Evolutionary conservation across 2,329 filamentous ascomycete species (phyloP).

Genomic region (Ceratocystis variospora): DNA sequence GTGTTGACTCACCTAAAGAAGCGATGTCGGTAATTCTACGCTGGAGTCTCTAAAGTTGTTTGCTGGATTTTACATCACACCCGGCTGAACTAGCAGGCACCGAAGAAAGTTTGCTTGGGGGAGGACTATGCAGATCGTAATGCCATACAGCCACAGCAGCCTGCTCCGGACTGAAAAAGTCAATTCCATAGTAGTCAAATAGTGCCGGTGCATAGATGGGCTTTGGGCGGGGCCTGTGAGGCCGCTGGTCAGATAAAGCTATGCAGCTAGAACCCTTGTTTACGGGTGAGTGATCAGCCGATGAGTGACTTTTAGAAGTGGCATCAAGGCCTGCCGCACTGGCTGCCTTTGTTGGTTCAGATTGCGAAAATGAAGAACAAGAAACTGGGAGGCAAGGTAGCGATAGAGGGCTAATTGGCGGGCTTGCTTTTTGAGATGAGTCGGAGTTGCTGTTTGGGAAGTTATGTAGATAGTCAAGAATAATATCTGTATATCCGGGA

Average conservation of each 20-base stretch:
- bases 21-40: not conserved
- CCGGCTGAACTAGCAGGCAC: not conserved
- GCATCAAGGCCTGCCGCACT: not conserved
- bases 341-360: not conserved
- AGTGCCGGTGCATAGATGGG: constrained; percentile 14
- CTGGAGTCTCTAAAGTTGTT: not conserved
- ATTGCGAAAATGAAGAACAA: not conserved
- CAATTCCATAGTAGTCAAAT: constrained; percentile 9
- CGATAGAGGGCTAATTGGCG: not conserved
- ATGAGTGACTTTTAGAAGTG: too few relatives aligned
- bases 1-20: not conserved
- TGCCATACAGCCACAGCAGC: constrained; percentile 6
- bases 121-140: constrained; percentile 2
- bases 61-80: too few relatives aligned
- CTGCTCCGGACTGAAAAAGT: constrained; percentile 17
- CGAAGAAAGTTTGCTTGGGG: not conserved
- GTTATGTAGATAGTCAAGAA: not conserved
- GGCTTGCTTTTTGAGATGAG: not conserved
- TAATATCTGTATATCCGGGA: constrained; percentile 6
- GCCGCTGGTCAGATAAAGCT: not conserved
- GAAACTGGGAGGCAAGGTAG: not conserved
- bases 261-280: not conserved
- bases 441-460: not conserved
- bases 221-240: constrained; percentile 1
- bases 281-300: not conserved